Conservation (phyloP, 768 basidiomycete species). For the Roridomyces roridus region DNA sequence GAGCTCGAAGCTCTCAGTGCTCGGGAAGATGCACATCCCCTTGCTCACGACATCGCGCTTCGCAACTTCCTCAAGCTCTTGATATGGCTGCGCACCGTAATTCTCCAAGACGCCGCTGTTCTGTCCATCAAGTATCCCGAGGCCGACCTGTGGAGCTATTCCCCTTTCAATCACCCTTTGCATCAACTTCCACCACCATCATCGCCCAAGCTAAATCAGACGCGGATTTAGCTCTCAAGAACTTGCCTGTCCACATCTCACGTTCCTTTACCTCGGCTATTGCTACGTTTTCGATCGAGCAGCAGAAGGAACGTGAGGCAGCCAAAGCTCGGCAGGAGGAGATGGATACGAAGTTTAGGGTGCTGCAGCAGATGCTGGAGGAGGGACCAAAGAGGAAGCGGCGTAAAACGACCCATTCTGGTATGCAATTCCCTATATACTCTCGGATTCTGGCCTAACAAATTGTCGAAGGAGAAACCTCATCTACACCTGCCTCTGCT, state of each 20-base stretch:
- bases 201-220: slow-evolving; percentile 23
- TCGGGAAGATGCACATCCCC: neutral
- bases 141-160: slow-evolving; percentile 27
- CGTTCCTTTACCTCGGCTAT: neutral
- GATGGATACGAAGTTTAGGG: too few species aligned
- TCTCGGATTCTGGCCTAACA: too few species aligned
- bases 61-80: slow-evolving; percentile 33
- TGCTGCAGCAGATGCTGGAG: too few species aligned
- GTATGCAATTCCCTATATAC: too few species aligned
- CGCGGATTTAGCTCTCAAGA: slow-evolving; percentile 20
- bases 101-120: slow-evolving; percentile 41
- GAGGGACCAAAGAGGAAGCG: too few species aligned
- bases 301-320: neutral
- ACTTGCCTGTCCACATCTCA: slow-evolving; percentile 30
- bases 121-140: slow-evolving; percentile 28
- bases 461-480: too few species aligned
- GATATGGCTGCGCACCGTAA: slow-evolving; percentile 26
- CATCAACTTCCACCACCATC: slow-evolving; percentile 1
- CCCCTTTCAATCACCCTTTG: slow-evolving; percentile 35
- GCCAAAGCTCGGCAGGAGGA: too few species aligned
- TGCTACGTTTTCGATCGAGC: neutral
- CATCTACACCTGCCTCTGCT: too few species aligned
- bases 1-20: slow-evolving; percentile 13
- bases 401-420: too few species aligned
- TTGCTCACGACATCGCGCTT: slow-evolving; percentile 30